Evolutionary conservation across 2,329 filamentous ascomycete genomes (phyloP).

Genomic region (Cordyceps militaris): DNA sequence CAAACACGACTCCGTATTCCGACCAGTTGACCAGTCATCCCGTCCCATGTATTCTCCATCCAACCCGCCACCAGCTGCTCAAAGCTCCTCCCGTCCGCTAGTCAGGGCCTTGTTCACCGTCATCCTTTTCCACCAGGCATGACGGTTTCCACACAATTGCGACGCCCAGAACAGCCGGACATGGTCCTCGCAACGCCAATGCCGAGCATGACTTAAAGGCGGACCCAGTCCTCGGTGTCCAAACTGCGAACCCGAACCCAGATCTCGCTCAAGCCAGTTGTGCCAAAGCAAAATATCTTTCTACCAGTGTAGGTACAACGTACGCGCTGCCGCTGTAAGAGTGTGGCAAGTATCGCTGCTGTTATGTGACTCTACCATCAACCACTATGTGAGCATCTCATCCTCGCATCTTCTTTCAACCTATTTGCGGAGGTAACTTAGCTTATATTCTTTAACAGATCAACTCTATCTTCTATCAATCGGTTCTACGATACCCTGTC

Average conservation of each 20-base stretch:
- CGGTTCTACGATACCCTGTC: not conserved
- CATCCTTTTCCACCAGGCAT: not conserved
- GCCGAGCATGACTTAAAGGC: conserved; percentile 5
- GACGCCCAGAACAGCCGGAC: conserved; percentile 6
- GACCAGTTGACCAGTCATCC: not conserved
- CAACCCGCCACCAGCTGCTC: not conserved
- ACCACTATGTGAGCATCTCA: not conserved
- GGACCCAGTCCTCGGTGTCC: conserved; percentile 9
- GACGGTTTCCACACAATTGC: conserved; percentile 6
- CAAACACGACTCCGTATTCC: not conserved
- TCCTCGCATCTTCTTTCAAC: not conserved
- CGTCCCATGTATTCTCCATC: not conserved
- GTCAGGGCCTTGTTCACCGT: conserved; percentile 1
- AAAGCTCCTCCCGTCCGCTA: not conserved
- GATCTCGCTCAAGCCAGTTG: not conserved
- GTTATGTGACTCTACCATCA: not conserved
- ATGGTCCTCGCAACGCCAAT: conserved; percentile 2
- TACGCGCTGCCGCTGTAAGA: not conserved
- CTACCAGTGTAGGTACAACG: not conserved
- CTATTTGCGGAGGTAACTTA: not conserved
- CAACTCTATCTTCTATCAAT: not conserved
- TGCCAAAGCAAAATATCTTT: not conserved
- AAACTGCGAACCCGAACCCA: conserved; percentile 6
- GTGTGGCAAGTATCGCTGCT: not conserved
- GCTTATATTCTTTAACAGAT: not conserved